Evolutionary conservation across 1,284 basidiomycete genomes (phyloP), one percentile per base, ranked within the genome.

Genomic region (Cryptococcus jaspeensis): DNA sequence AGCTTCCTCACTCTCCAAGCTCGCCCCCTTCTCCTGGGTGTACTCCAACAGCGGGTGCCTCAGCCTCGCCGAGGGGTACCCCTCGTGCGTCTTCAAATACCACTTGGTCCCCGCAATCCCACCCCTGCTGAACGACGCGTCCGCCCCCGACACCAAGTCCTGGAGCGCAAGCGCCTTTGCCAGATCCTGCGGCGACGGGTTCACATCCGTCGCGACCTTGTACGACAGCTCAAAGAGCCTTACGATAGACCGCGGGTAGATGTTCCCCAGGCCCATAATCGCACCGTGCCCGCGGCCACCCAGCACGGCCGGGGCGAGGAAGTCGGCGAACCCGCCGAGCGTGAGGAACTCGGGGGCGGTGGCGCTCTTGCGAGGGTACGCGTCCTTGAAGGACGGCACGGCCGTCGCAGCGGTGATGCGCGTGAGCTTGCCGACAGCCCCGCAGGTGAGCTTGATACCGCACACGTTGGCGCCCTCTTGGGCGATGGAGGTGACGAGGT

Each of bases 401-500:
- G 86, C 82, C 6, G 90, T 84, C 5, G 82, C 81, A 35, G 84
- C 85, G 44, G 86, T 85, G 63, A 95, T 87, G 47, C 92, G 84
- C 23, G 88, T 89, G 65, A 93, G 82, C 78, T 95, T 95, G 54
- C 92, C 92, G 58, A 95, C 88, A 62, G 88, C 89, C 42, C 89
- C 90, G 70, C 92, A 94, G 32, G 90, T 93, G 63, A 93, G 83
- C 78, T 94, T 95, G 59, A 92, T 87, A 35, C 92, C 92, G 69
- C 84, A 86, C 53, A 80, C 77, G 71, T 81, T 80, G 58, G 73
- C 60, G 25, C 75, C 77, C 53, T 67, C 84, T 23, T 74, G 75
- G 2, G 90, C 90, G 51, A 95, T 84, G 64, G 91, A 87, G 18
- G 83, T 83, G 67, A 95, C 86, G 43, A 90, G 77, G 73, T 93